These are phyloP conservation scores for Cylindrodendrum hubeiense DNA, from an alignment of 2,329 filamentous ascomycete species.

Conservation along the genomic window DNA sequence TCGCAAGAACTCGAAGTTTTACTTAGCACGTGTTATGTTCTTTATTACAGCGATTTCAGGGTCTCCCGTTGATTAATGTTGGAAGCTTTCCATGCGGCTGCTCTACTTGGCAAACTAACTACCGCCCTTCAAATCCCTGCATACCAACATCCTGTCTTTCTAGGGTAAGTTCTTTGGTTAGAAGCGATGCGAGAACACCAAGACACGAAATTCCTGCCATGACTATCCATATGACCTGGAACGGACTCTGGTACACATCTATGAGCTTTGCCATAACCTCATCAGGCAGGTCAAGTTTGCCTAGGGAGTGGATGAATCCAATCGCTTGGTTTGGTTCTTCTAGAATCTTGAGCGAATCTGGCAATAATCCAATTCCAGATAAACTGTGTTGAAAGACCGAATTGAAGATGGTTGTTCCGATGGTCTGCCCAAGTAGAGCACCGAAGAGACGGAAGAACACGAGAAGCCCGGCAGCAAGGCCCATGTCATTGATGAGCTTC, in stretches of 20 bases:
- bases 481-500: constrained; percentile 48
- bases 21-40: too few species aligned
- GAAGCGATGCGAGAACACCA: neutral
- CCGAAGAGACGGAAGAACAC: constrained; percentile 52
- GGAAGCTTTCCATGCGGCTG: too few species aligned
- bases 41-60: too few species aligned
- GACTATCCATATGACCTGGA: constrained; percentile 16
- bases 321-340: constrained; percentile 33
- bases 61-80: too few species aligned
- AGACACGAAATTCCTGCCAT: constrained; percentile 6
- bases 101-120: too few species aligned
- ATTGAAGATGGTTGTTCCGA: constrained; percentile 51
- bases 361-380: constrained; percentile 17
- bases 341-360: constrained; percentile 20
- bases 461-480: constrained; percentile 50
- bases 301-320: constrained; percentile 27
- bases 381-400: constrained; percentile 43
- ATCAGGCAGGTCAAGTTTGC: neutral
- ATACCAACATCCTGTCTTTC: constrained; percentile 12
- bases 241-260: constrained; percentile 5
- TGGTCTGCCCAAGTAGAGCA: constrained; percentile 50
- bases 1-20: too few species aligned
- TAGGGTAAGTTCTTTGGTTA: constrained; percentile 1
- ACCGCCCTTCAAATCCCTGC: neutral
- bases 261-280: constrained; percentile 3